Evolutionary conservation across 2,329 filamentous ascomycete species (phyloP), one percentile per base, ranked within the genome.

Genomic region (Neopestalotiopsis sp.): DNA sequence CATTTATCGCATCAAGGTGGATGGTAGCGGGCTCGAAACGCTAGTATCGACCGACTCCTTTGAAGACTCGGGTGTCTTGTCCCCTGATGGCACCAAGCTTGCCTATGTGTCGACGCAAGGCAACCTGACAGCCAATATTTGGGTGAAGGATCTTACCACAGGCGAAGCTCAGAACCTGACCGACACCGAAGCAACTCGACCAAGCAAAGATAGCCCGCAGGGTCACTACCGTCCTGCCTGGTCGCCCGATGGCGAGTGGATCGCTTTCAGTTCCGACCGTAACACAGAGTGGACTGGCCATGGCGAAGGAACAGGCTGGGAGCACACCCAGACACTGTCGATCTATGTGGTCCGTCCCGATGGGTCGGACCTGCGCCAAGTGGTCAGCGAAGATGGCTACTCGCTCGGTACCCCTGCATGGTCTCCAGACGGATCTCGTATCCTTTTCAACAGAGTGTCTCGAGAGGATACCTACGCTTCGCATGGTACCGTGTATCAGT

Each of bases 271-370:
- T 13, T 84, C 81, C 2, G 81, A 84, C 62, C 77, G 79, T 34
- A 83, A 83, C 66, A 82, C 81, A 1, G 73, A 74, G 17, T 84
- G 81, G 82, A 76, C 75, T 3, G 81, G 82, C 0, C 81, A 84
- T 67, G 77, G 79, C 13, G 77, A 80, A 66, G 78, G 81, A 20
- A 76, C 77, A 5, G 74, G 82, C 34, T 82, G 81, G 81, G 77
- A 83, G 67, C 81, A 83, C 67, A 80, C 81, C 0, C 81, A 83
- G 68, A 74, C 76, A 20, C 74, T 84, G 3, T 80, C 80, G 0
- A 71, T 84, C n/a, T 83, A 84, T 61, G 76, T 75, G 1, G 79
- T 83, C 24, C 75, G 77, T 2, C 76, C 80, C 0, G 71, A 83
- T 65, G 80, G 81, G 14, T 73, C 76, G 10, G 80, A 74, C 56